Conservation (phyloP, 768 basidiomycete genomes). For the Leccinum barrowsii region DNA sequence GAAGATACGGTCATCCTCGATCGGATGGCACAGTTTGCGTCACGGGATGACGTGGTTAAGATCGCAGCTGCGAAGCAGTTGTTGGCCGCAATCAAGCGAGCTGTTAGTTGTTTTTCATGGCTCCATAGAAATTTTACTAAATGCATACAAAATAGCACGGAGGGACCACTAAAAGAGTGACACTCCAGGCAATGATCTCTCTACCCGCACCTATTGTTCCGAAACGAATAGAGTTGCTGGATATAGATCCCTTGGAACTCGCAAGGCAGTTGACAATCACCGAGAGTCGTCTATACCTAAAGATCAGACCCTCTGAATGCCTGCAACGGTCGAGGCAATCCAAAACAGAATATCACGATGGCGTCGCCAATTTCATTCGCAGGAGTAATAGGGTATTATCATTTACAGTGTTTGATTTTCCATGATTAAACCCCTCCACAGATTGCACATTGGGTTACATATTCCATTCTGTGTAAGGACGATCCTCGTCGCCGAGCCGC, state of each 20-base stretch:
- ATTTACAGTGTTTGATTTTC: not conserved
- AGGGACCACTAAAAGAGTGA: conserved; percentile 36
- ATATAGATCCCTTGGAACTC: conserved; percentile 61
- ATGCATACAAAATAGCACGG: conserved; percentile 18
- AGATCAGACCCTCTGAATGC: conserved; percentile 60
- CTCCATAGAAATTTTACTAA: not conserved
- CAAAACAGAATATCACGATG: conserved; percentile 41
- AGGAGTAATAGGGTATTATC: conserved; percentile 51
- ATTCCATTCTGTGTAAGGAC: conserved; percentile 51
- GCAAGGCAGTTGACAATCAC: conserved; percentile 67
- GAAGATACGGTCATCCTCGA: conserved; percentile 51
- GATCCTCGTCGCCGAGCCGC: conserved; percentile 58
- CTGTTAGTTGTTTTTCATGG: conserved; percentile 35
- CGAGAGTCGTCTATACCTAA: conserved; percentile 56
- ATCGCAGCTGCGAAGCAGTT: conserved; percentile 49
- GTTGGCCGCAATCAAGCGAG: conserved; percentile 45
- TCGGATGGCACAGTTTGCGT: conserved; percentile 51
- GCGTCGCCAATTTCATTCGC: conserved; percentile 55
- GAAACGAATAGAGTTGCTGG: conserved; percentile 49
- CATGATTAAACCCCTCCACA: not conserved
- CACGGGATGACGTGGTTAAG: conserved; percentile 37
- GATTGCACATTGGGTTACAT: conserved; percentile 63
- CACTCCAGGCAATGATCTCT: conserved; percentile 32
- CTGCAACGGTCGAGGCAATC: conserved; percentile 52
- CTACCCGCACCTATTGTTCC: conserved; percentile 50